These are phyloP conservation scores for Colletotrichum navitas DNA, from an alignment of 2,329 filamentous ascomycete genomes.

Conservation along the genomic window DNA sequence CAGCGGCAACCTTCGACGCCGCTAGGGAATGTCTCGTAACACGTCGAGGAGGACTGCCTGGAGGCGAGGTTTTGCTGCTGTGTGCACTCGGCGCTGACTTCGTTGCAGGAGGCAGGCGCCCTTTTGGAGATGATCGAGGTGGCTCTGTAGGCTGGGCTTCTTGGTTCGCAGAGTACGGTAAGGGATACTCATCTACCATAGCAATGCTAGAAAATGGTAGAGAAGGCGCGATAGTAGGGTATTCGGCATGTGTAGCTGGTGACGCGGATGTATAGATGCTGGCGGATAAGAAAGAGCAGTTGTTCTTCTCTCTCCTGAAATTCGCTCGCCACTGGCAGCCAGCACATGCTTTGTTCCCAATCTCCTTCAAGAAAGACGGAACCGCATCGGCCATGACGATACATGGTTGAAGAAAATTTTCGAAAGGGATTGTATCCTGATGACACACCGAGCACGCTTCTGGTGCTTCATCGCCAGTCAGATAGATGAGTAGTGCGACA, in stretches of 20 bases:
- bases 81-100: not conserved
- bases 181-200: not conserved
- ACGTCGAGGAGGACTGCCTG: slow-evolving; percentile 7
- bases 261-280: not conserved
- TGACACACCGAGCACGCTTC: slow-evolving; percentile 17
- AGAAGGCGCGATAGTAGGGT: not conserved
- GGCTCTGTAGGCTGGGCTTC: not conserved
- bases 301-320: slow-evolving; percentile 45
- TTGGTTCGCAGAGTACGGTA: not conserved
- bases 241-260: not conserved
- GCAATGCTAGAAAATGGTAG: not conserved
- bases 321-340: slow-evolving; percentile 50
- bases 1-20: not conserved
- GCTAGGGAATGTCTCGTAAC: slow-evolving; percentile 26
- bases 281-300: slow-evolving; percentile 46
- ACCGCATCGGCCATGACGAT: slow-evolving; percentile 46
- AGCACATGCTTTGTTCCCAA: slow-evolving; percentile 47
- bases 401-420: slow-evolving; percentile 43
- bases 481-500: slow-evolving; percentile 32
- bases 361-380: slow-evolving; percentile 37
- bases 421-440: not conserved
- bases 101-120: not conserved
- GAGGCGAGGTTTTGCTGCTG: not conserved
- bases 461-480: slow-evolving; percentile 29
- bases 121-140: not conserved